These are phyloP conservation scores for Pulveroboletus sp. DNA, from an alignment of 768 basidiomycete species.

Conservation along the genomic window DNA sequence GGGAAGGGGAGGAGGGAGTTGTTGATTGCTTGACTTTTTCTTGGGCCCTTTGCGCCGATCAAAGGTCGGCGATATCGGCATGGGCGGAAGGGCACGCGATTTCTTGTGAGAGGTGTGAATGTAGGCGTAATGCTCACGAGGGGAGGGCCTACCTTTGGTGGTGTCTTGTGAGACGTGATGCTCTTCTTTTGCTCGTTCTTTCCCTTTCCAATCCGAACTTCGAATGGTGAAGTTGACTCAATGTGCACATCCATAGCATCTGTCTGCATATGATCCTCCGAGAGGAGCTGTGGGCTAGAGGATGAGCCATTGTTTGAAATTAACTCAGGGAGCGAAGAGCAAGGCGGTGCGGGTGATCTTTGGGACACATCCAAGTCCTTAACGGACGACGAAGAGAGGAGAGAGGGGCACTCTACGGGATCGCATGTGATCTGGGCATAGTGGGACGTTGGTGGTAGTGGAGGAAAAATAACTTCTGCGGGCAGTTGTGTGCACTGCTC, in stretches of 20 bases:
- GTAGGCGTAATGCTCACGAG: neutral
- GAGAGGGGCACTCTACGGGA: slow-evolving; percentile 7
- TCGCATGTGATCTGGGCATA: slow-evolving; percentile 31
- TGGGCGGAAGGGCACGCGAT: slow-evolving; percentile 35
- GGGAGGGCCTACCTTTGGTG: slow-evolving; percentile 21
- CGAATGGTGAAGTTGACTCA: slow-evolving; percentile 16
- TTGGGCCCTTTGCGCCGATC: slow-evolving; percentile 29
- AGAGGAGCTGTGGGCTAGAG: slow-evolving; percentile 52
- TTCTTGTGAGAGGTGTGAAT: slow-evolving; percentile 26
- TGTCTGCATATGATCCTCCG: slow-evolving; percentile 23
- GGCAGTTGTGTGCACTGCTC: slow-evolving; percentile 52
- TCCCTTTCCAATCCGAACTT: slow-evolving; percentile 9
- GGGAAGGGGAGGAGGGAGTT: slow-evolving; percentile 16
- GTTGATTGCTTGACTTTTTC: slow-evolving; percentile 18
- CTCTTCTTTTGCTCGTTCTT: slow-evolving; percentile 19
- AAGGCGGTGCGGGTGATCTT: slow-evolving; percentile 28
- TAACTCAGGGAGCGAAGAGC: slow-evolving; percentile 54
- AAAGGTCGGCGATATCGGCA: slow-evolving; percentile 45
- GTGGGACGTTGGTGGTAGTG: slow-evolving; percentile 51
- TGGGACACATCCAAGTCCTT: slow-evolving; percentile 24
- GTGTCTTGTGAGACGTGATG: slow-evolving; percentile 21
- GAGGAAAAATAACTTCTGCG: slow-evolving; percentile 70
- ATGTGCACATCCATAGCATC: slow-evolving; percentile 13
- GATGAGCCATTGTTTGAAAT: slow-evolving; percentile 61
- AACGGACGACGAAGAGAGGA: slow-evolving; percentile 21